phyloP scores from a whole-genome alignment of 2,329 filamentous ascomycete genomes.

The Colletotrichum sublineola region DNA sequence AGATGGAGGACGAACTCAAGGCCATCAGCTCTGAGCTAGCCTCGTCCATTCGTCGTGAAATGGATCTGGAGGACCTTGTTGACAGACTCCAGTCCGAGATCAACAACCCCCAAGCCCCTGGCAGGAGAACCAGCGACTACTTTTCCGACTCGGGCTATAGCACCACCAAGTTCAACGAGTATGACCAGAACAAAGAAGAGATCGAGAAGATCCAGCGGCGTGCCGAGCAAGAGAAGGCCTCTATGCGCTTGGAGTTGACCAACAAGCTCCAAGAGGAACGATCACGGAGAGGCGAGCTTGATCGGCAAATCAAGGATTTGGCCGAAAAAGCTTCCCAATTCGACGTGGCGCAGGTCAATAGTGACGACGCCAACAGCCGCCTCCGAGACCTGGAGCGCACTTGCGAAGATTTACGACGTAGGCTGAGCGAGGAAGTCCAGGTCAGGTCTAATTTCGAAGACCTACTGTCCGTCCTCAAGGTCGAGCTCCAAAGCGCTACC shows the following conservation, averaged over 20 bases:
- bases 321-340: slow-evolving; percentile 81
- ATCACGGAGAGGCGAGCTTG: slow-evolving; percentile 78
- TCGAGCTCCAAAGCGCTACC: slow-evolving; percentile 83
- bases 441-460: slow-evolving; percentile 96
- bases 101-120: slow-evolving; percentile 67
- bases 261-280: slow-evolving; percentile 91
- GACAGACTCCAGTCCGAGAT: slow-evolving; percentile 87
- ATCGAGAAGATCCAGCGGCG: slow-evolving; percentile 85
- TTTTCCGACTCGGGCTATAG: slow-evolving; percentile 96
- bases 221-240: slow-evolving; percentile 91
- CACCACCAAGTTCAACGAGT: slow-evolving; percentile 81
- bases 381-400: slow-evolving; percentile 83
- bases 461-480: slow-evolving; percentile 84
- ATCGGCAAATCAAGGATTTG: slow-evolving; percentile 85
- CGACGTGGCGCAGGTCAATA: slow-evolving; percentile 67
- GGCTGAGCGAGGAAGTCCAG: slow-evolving; percentile 85
- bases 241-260: slow-evolving; percentile 82
- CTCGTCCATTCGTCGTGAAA: slow-evolving; percentile 91
- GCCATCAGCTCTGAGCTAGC: slow-evolving; percentile 95
- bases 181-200: slow-evolving; percentile 75
- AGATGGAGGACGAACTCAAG: slow-evolving; percentile 94
- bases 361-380: slow-evolving; percentile 68
- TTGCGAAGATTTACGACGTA: slow-evolving; percentile 85
- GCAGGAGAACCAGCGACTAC: slow-evolving; percentile 92
- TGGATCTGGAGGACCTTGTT: slow-evolving; percentile 95